Evolutionary conservation across 768 basidiomycete genomes (phyloP).

Genomic region (Kwoniella botswanensis): DNA sequence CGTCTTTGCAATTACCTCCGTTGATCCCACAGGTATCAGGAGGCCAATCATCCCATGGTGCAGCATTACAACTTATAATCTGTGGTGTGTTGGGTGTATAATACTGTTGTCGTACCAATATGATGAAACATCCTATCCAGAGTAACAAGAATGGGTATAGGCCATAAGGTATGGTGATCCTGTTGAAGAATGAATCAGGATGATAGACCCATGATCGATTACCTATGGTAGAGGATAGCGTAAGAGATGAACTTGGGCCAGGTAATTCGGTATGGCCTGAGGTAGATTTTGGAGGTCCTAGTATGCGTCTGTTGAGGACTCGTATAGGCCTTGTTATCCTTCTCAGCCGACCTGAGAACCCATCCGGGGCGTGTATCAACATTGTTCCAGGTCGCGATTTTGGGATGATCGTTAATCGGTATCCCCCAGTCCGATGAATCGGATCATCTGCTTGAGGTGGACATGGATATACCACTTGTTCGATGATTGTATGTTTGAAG

Average conservation of each 20-base stretch:
- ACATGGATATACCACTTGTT: neutral
- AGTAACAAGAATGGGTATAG: constrained; percentile 30
- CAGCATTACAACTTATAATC: constrained; percentile 34
- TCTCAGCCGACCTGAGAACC: constrained; percentile 5
- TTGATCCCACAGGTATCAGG: constrained; percentile 47
- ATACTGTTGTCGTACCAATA: constrained; percentile 48
- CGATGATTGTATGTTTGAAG: too few species aligned
- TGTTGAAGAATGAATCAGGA: constrained; percentile 18
- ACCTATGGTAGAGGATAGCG: constrained; percentile 9
- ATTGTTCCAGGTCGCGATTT: neutral
- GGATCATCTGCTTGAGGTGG: neutral
- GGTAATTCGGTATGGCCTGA: constrained; percentile 8
- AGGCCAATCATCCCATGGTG: constrained; percentile 46
- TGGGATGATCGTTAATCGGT: neutral
- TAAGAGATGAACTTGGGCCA: constrained; percentile 14
- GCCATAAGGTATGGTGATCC: constrained; percentile 1
- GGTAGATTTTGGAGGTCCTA: constrained; percentile 22
- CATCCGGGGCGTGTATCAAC: neutral
- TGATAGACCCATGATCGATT: constrained; percentile 8
- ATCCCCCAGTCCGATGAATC: neutral
- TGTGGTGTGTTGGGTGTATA: constrained; percentile 28
- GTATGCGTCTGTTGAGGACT: constrained; percentile 1
- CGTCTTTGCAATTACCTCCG: constrained; percentile 33
- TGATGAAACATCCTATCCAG: constrained; percentile 42
- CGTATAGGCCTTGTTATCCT: neutral